phyloP scores from a whole-genome alignment of 176 grass and related monocot species.

The Oryza nivara region DNA sequence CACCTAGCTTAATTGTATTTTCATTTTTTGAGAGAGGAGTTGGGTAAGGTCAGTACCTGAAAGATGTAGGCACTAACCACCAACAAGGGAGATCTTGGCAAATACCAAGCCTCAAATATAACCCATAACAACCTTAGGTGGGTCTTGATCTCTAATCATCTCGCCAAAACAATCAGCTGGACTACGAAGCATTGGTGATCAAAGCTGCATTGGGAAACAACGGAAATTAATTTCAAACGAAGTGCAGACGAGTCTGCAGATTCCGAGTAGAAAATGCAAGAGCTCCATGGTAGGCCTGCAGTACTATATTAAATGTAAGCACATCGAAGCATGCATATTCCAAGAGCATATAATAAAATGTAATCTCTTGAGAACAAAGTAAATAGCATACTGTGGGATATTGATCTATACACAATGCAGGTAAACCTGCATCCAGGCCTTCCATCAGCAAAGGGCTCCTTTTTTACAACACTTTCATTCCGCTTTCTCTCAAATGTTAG shows the following conservation, averaged over 20 bases:
- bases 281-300: not conserved
- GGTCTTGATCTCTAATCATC: not conserved
- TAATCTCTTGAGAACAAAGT: slow-evolving; percentile 4
- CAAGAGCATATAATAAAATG: slow-evolving; percentile 34
- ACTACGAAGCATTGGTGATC: not conserved
- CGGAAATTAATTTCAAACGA: not conserved
- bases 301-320: slow-evolving; percentile 28
- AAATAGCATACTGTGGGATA: slow-evolving; percentile 22
- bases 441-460: not conserved
- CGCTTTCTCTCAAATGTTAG: not conserved
- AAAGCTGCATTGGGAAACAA: slow-evolving; percentile 2
- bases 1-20: not conserved
- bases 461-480: not conserved
- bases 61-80: not conserved
- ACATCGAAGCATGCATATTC: slow-evolving; percentile 11
- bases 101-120: not conserved
- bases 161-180: not conserved
- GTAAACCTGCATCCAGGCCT: not conserved
- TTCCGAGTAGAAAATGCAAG: slow-evolving; percentile 15
- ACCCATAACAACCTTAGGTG: not conserved
- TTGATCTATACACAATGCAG: slow-evolving; percentile 3
- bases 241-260: not conserved
- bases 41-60: slow-evolving; percentile 18
- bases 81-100: slow-evolving; percentile 4
- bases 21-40: not conserved